Conservation (phyloP, 192 early-diverging fungal genomes). For the Phlyctochytrium planicorne region DNA sequence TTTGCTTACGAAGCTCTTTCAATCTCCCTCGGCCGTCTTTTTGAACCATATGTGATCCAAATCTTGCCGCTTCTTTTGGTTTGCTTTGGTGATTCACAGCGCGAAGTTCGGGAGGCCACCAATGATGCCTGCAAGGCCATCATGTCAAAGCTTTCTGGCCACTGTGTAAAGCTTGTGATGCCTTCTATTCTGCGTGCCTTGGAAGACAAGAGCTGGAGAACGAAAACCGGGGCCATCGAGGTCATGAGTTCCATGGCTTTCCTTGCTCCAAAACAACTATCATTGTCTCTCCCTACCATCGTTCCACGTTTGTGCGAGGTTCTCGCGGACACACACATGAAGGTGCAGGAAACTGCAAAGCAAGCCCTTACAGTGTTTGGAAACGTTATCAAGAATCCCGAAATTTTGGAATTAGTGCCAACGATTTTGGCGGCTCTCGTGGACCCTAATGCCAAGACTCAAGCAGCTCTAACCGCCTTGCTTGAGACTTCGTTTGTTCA, state of each 20-base stretch:
- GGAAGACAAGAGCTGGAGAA: constrained; percentile 88
- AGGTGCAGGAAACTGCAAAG: constrained; percentile 85
- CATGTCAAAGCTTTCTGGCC: constrained; percentile 92
- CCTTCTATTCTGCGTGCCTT: constrained; percentile 86
- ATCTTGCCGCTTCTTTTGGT: constrained; percentile 84
- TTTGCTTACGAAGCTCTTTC: constrained; percentile 93
- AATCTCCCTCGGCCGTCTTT: constrained; percentile 79
- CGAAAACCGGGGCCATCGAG: constrained; percentile 96
- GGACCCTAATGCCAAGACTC: constrained; percentile 86
- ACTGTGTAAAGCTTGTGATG: constrained; percentile 95
- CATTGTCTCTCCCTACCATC: constrained; percentile 83
- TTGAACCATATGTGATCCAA: constrained; percentile 96
- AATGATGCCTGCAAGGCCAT: constrained; percentile 85
- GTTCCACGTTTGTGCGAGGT: constrained; percentile 91
- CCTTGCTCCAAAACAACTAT: constrained; percentile 93
- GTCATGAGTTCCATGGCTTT: constrained; percentile 93
- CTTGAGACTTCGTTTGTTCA: constrained; percentile 95
- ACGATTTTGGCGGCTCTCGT: constrained; percentile 78
- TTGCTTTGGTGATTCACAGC: constrained; percentile 81
- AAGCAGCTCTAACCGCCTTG: constrained; percentile 76
- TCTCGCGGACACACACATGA: constrained; percentile 87
- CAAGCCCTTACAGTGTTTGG: constrained; percentile 85
- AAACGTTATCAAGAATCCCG: constrained; percentile 96
- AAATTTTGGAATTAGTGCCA: constrained; percentile 92
- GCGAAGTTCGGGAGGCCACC: constrained; percentile 88